A percentile compares a stretch with the other conserved stretches of the same genome.
These are phyloP conservation scores for Edaphochlamys debaryana DNA, from an alignment of 139 green algal species.

Conservation along the genomic window DNA sequence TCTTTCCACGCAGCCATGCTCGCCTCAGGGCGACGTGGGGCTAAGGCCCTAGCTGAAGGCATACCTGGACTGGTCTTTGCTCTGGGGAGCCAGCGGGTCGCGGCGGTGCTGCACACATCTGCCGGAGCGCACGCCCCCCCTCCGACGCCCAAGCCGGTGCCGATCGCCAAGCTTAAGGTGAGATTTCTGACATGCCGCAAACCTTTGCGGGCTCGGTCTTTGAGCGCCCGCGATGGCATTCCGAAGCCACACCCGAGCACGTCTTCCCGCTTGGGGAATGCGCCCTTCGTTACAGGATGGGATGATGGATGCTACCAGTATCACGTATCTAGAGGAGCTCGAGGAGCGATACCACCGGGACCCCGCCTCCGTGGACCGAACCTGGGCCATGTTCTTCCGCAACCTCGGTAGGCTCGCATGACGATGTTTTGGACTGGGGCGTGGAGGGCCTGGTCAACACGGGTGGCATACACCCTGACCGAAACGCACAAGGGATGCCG, in stretches of 20 bases:
- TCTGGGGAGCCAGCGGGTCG: neutral
- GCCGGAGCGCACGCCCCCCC: neutral
- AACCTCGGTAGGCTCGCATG: conserved; percentile 82
- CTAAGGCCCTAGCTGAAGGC: too few relatives aligned
- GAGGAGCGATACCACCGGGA: conserved; percentile 85
- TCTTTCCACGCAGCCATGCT: too few relatives aligned
- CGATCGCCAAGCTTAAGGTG: conserved; percentile 90
- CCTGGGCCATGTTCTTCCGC: conserved; percentile 90
- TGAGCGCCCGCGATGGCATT: too few relatives aligned
- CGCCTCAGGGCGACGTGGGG: too few relatives aligned
- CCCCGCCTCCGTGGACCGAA: conserved; percentile 84
- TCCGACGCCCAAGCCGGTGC: conserved; percentile 75
- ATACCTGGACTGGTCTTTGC: neutral
- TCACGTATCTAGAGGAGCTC: conserved; percentile 92
- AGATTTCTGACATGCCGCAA: too few relatives aligned
- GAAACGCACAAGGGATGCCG: too few relatives aligned
- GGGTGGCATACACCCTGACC: neutral
- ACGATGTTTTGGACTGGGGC: too few relatives aligned
- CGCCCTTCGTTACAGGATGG: too few relatives aligned
- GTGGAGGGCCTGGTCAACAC: neutral
- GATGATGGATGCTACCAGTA: conserved; percentile 92
- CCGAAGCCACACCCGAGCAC: too few relatives aligned
- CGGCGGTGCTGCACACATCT: neutral
- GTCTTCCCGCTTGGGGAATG: too few relatives aligned
- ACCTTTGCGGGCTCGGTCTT: too few relatives aligned